Base-by-base conservation (phyloP, 129 eudicot species). In the Pittosporum tobira region DNA sequence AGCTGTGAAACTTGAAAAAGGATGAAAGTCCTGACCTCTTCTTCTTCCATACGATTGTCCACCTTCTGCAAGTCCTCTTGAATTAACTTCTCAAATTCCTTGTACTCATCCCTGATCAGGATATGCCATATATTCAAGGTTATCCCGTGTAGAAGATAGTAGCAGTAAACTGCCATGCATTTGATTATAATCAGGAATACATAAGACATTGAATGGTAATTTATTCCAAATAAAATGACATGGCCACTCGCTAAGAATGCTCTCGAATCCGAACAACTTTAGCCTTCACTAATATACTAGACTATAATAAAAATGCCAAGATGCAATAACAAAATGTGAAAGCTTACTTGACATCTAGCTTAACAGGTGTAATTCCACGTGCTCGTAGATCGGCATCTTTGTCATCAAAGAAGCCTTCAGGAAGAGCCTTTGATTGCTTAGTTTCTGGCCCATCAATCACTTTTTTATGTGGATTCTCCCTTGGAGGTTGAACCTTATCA, bases 331-430 rank as follows among this genome's bases (percentile, higher is more conserved):
- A n/a, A n/a, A 22, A 50, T 37, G 26, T 3, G 26, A 71, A 42
- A 46, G 60, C 94, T 80, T 77, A 90, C 97, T 76, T 80, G 65
- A 80, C 81, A 74, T 90, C 95, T 51, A 76, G 75, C 78, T 90
- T 90, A 51, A 85, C 79, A 50, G 82, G 88, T 16, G 81, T 81
- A 66, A 90, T 85, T 49, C 97, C 97, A 50, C 95, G 88, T 71
- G 95, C 97, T 70, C 88, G 97, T 64, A 77, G 70, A 83, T 90
- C 97, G 71, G 95, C 94, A 65, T 78, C 90, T 73, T 85, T 90
- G 76, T 90, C 82, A 78, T 90, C 95, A 64, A 90, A 90, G 61
- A 90, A 90, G 25, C 95, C 95, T 78, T 73, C 77, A 43, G 97
- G 97, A 47, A 90, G 79, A 64, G 80, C 74, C 65, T 78, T 78